Conservation (phyloP, 331 rosid species). For the Prunus yedoensis region DNA sequence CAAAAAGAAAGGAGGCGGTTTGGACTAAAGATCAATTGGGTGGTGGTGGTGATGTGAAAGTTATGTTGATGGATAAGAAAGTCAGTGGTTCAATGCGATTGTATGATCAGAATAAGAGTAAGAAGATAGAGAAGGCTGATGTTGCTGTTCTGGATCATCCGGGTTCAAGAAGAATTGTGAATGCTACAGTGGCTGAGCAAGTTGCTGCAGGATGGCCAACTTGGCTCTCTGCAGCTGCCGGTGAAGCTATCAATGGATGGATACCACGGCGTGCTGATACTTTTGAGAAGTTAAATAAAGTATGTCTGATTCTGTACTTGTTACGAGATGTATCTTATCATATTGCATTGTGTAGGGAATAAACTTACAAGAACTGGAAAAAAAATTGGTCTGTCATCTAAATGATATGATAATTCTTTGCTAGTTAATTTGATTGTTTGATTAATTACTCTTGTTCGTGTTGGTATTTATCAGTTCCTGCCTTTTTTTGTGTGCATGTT, state of each 20-base stretch:
- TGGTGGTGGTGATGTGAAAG: conserved; percentile 44
- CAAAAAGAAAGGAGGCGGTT: conserved; percentile 45
- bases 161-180: conserved; percentile 38
- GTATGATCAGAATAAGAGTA: conserved; percentile 38
- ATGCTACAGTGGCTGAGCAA: conserved; percentile 41
- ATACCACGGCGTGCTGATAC: conserved; percentile 42
- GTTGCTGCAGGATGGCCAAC: conserved; percentile 58
- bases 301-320: conserved; percentile 23
- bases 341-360: not conserved
- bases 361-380: not conserved
- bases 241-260: conserved; percentile 54
- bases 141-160: conserved; percentile 34
- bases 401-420: not conserved
- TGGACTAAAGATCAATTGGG: conserved; percentile 39
- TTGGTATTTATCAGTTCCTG: conserved; percentile 8
- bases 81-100: conserved; percentile 38
- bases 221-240: conserved; percentile 47
- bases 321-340: conserved; percentile 12
- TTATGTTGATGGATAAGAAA: conserved; percentile 53
- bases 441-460: not conserved
- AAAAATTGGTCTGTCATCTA: conserved; percentile 7
- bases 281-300: conserved; percentile 45
- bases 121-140: conserved; percentile 45
- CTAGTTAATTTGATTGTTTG: conserved; percentile 10
- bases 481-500: conserved; percentile 9